Conservation (phyloP, 129 eudicot genomes). For the Mikania micrantha region DNA sequence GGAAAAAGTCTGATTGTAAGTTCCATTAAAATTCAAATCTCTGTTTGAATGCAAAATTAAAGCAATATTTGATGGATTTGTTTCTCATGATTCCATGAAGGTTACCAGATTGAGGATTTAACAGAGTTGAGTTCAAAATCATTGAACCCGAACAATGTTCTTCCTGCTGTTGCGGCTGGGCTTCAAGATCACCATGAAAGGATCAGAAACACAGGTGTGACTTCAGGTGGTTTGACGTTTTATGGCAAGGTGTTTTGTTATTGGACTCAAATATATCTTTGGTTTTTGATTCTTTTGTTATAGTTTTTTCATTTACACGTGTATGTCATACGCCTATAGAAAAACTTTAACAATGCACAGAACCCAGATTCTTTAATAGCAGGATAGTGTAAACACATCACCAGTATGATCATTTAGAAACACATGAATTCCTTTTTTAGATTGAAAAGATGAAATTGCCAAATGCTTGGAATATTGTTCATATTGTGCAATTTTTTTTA, state of each 20-base stretch:
- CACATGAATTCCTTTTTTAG: background rate
- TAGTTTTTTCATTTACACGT: constrained; percentile 17
- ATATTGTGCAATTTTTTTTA: too few relatives aligned
- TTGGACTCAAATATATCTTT: constrained; percentile 16
- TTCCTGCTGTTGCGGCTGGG: constrained; percentile 72
- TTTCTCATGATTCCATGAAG: constrained; percentile 41
- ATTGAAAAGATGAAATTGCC: background rate
- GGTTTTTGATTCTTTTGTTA: constrained; percentile 23
- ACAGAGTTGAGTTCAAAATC: constrained; percentile 20
- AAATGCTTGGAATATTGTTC: too few relatives aligned
- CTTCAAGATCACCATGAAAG: constrained; percentile 24
- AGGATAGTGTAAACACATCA: background rate
- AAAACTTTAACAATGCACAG: background rate
- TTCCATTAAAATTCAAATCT: constrained; percentile 4
- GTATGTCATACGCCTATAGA: background rate
- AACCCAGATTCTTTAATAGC: background rate
- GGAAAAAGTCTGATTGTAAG: constrained; percentile 77
- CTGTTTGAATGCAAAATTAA: background rate
- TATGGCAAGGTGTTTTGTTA: constrained; percentile 8
- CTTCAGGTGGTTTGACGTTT: constrained; percentile 25
- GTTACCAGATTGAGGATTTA: constrained; percentile 51
- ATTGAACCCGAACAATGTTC: constrained; percentile 36
- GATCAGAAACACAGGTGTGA: constrained; percentile 19
- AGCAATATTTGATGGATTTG: background rate
- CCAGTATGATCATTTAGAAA: constrained; percentile 3